Base-by-base conservation (phyloP, 2,329 filamentous ascomycete genomes). In the Penicillium olsonii region DNA sequence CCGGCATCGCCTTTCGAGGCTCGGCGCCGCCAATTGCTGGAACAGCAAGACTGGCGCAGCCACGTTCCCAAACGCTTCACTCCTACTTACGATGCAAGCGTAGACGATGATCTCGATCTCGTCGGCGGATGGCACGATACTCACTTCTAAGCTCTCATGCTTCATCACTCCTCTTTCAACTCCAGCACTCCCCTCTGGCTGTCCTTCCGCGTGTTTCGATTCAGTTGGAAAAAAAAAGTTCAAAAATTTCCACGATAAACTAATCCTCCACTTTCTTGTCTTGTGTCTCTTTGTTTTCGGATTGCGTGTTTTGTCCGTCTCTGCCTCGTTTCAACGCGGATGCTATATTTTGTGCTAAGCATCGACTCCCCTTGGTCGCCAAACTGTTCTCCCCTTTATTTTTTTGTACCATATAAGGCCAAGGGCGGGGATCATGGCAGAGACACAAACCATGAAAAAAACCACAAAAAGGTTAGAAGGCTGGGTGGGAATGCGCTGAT, bases 101-200 rank as follows among this genome's bases (percentile, higher is more conserved):
- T 71, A 22, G 71, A 89, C 70, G 86, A 85, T 67, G 88, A 92
- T 67, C 76, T 92, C 78, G 91, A 95, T 84, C 95, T 92, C 87
- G 90, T 96, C 84, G 91, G 91, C 79, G 90, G 88, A 76, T 95
- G 89, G 84, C 85, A 88, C 72, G 84, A 85, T 69, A 78, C 83
- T 70, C 81, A 84, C 71, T 78, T 83, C 71, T 84, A 82, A 62
- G 37, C 48, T 46, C 40, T 47, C 12, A 31, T 19, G 27, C 38
- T 49, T 39, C 35, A 31, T 31, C n/a, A 20, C 39, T 52, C 54
- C 40, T 45, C 53, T 50, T 45, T 48, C 45, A 37, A 27, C 42
- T 53, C 53, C 38, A 12, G 34, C 15, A 37, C 24, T 42, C 42
- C 31, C 33, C 53, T 55, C 50, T 60, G 27, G 50, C 42, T n/a